Percentiles rank a stretch among this genome's conserved stretches.
Conservation (phyloP, 306 rosid genomes). For the Begonia masoniana region DNA sequence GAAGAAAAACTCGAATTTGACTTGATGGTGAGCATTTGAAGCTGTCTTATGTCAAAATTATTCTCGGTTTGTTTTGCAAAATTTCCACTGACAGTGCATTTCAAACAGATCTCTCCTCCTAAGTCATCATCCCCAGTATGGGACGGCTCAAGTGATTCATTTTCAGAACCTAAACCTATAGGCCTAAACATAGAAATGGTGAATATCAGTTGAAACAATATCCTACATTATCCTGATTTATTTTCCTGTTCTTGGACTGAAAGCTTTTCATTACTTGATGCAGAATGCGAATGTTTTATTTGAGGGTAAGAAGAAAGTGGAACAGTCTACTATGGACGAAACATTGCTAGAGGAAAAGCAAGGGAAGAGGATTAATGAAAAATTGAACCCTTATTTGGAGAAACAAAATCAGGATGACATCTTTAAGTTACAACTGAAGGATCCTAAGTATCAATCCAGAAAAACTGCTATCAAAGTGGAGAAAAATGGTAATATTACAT, state of each 20-base stretch:
- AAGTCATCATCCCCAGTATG: slow-evolving; percentile 25
- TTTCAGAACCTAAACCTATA: slow-evolving; percentile 17
- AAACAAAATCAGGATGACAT: slow-evolving; percentile 18
- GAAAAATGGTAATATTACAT: slow-evolving; percentile 28
- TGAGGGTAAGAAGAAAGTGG: slow-evolving; percentile 25
- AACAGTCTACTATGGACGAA: slow-evolving; percentile 16
- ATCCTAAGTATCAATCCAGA: slow-evolving; percentile 16
- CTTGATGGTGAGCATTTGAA: slow-evolving; percentile 51
- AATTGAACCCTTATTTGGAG: slow-evolving; percentile 21
- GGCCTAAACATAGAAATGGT: slow-evolving; percentile 18
- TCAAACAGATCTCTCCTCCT: slow-evolving; percentile 40
- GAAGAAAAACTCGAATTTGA: slow-evolving; percentile 43
- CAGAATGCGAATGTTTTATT: slow-evolving; percentile 19
- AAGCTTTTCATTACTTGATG: slow-evolving; percentile 7
- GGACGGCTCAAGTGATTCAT: slow-evolving; percentile 21
- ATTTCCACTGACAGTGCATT: slow-evolving; percentile 15
- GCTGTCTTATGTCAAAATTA: slow-evolving; percentile 2
- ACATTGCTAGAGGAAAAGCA: slow-evolving; percentile 14
- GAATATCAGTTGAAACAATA: not conserved
- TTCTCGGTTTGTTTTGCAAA: slow-evolving; percentile 7
- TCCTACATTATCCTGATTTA: too few species aligned
- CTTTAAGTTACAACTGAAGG: slow-evolving; percentile 16
- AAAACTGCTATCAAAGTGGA: slow-evolving; percentile 20
- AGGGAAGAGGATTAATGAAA: slow-evolving; percentile 20
- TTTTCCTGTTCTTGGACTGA: not conserved